Percentiles rank a stretch among this genome's conserved stretches.
Evolutionary conservation across 202 grass and related monocot species (phyloP).

Genomic region (Zizania palustris): DNA sequence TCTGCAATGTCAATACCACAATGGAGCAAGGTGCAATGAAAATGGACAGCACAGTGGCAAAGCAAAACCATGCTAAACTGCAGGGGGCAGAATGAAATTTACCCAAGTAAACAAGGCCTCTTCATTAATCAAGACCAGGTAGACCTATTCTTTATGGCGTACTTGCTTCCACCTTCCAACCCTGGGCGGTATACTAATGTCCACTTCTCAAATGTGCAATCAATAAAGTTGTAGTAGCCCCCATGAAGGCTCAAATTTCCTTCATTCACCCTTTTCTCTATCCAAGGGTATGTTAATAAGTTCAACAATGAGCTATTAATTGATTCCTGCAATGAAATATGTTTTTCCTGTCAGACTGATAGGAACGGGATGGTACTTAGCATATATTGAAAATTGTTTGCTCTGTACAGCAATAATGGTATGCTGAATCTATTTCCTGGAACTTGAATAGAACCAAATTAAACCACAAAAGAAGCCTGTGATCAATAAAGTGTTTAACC

Average conservation of each 20-base stretch:
- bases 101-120: slow-evolving; percentile 38
- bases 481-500: background rate
- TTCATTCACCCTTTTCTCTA: slow-evolving; percentile 82
- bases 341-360: slow-evolving; percentile 25
- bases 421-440: slow-evolving; percentile 1
- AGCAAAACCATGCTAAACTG: slow-evolving; percentile 55
- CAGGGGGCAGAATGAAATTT: slow-evolving; percentile 48
- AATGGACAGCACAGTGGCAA: slow-evolving; percentile 44
- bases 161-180: slow-evolving; percentile 90
- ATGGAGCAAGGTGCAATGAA: slow-evolving; percentile 39
- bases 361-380: background rate
- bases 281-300: slow-evolving; percentile 96
- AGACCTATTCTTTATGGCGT: slow-evolving; percentile 81
- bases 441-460: slow-evolving; percentile 15
- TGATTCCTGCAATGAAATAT: slow-evolving; percentile 66
- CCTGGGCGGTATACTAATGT: slow-evolving; percentile 74
- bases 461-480: slow-evolving; percentile 24
- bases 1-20: slow-evolving; percentile 34
- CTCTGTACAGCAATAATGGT: slow-evolving; percentile 14
- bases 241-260: slow-evolving; percentile 77
- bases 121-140: slow-evolving; percentile 66
- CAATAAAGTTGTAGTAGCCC: slow-evolving; percentile 84
- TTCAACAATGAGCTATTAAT: slow-evolving; percentile 90
- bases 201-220: slow-evolving; percentile 96
- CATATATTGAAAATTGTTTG: slow-evolving; percentile 11